Conservation (phyloP, 1,139 yeast genomes). For the Taphrina populina region DNA sequence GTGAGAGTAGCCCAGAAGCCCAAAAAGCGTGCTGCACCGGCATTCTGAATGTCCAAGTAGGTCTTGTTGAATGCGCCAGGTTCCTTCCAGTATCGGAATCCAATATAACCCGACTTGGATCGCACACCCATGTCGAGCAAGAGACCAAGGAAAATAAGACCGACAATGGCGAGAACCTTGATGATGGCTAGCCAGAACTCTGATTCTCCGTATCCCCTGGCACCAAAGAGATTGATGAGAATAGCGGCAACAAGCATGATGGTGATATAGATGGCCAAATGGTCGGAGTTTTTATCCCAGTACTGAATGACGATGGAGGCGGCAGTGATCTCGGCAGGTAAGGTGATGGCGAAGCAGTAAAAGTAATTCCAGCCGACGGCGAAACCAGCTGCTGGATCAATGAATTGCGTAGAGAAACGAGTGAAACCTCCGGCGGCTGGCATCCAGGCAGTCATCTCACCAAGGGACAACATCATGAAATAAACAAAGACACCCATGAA, state of each 20-base stretch:
- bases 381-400: constrained; percentile 47
- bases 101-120: constrained; percentile 47
- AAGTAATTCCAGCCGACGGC: constrained; percentile 48
- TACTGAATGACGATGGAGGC: constrained; percentile 46
- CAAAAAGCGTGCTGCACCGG: constrained; percentile 57
- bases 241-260: constrained; percentile 44
- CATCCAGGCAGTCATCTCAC: constrained; percentile 48
- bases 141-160: constrained; percentile 60
- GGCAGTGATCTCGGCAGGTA: constrained; percentile 47
- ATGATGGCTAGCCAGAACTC: constrained; percentile 64
- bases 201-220: constrained; percentile 57
- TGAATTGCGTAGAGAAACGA: constrained; percentile 39
- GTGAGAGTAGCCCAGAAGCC: constrained; percentile 64
- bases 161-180: constrained; percentile 53
- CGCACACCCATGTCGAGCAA: constrained; percentile 67
- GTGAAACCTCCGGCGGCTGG: constrained; percentile 37
- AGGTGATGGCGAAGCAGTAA: constrained; percentile 46
- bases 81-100: constrained; percentile 56
- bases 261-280: constrained; percentile 45
- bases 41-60: constrained; percentile 4
- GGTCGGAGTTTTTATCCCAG: constrained; percentile 40
- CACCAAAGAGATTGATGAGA: constrained; percentile 45
- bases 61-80: constrained; percentile 61
- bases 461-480: constrained; percentile 66
- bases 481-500: constrained; percentile 67